Evolutionary conservation across 805 yeast genomes (phyloP).

Genomic region (Lipomyces chichibuensis): DNA sequence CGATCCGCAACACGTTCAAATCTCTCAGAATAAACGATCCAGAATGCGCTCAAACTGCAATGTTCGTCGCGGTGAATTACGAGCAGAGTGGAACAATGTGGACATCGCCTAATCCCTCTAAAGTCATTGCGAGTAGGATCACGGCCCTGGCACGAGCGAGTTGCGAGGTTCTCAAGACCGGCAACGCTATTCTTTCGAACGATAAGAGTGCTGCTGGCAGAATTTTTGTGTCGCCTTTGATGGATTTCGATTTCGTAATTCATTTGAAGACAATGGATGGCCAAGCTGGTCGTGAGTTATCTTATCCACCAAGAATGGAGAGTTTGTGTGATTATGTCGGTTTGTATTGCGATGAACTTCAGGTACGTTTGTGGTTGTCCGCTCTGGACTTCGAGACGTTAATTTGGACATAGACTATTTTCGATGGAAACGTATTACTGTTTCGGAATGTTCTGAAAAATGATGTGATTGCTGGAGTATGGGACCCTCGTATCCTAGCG

Average conservation of each 20-base stretch:
- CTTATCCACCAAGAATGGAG: slow-evolving; percentile 20
- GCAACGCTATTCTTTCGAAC: slow-evolving; percentile 4
- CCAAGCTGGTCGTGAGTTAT: not conserved
- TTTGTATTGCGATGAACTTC: slow-evolving; percentile 28
- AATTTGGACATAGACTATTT: slow-evolving; percentile 10
- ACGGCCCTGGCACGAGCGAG: slow-evolving; percentile 87
- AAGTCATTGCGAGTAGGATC: slow-evolving; percentile 83
- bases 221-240: slow-evolving; percentile 76
- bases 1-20: slow-evolving; percentile 59
- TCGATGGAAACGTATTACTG: slow-evolving; percentile 64
- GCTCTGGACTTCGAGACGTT: not conserved
- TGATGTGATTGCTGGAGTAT: slow-evolving; percentile 76
- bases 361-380: not conserved
- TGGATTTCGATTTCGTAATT: slow-evolving; percentile 82
- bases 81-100: slow-evolving; percentile 88
- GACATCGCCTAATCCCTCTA: slow-evolving; percentile 62
- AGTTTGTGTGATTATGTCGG: slow-evolving; percentile 11
- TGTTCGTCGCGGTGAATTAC: slow-evolving; percentile 78
- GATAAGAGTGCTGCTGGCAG: not conserved
- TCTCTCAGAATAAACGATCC: slow-evolving; percentile 78
- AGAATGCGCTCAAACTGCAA: slow-evolving; percentile 72
- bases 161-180: slow-evolving; percentile 49
- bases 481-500: slow-evolving; percentile 65
- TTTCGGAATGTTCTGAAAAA: slow-evolving; percentile 61
- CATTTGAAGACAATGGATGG: slow-evolving; percentile 51